Evolutionary conservation across 208 protist species (phyloP).

Genomic region (Leptomonas pyrrhocoris): DNA sequence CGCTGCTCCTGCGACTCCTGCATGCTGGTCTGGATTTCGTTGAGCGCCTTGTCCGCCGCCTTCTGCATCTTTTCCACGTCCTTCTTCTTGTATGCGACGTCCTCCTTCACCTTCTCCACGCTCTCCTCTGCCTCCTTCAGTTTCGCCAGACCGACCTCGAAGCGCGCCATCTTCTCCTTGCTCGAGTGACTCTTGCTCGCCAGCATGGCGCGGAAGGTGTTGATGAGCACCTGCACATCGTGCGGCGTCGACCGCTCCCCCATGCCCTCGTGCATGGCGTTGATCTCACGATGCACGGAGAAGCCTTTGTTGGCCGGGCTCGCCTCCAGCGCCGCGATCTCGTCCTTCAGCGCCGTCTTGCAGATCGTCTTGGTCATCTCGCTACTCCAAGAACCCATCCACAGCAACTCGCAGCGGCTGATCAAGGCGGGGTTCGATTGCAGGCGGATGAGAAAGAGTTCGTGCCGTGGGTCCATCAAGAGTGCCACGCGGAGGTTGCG

Average conservation of each 20-base stretch:
- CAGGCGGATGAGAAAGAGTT: constrained; percentile 88
- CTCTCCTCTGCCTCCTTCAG: constrained; percentile 93
- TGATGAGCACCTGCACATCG: constrained; percentile 85
- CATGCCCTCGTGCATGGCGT: constrained; percentile 83
- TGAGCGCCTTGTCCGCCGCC: constrained; percentile 93
- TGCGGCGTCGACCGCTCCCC: constrained; percentile 73
- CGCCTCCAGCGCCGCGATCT: constrained; percentile 71
- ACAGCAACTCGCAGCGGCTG: constrained; percentile 94
- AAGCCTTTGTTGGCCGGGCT: constrained; percentile 76
- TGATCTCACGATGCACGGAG: constrained; percentile 82
- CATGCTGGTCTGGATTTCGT: constrained; percentile 96
- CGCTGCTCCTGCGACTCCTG: constrained; percentile 93
- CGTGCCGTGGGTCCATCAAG: constrained; percentile 92
- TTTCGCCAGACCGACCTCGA: constrained; percentile 93
- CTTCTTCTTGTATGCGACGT: constrained; percentile 89
- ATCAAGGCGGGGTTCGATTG: constrained; percentile 95
- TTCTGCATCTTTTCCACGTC: constrained; percentile 93
- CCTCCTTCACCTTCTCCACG: constrained; percentile 90
- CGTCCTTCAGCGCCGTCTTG: constrained; percentile 72
- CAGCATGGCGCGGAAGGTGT: constrained; percentile 85
- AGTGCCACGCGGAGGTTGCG: constrained; percentile 94
- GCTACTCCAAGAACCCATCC: constrained; percentile 93
- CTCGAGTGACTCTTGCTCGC: constrained; percentile 75
- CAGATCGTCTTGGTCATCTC: constrained; percentile 88
- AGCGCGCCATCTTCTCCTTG: constrained; percentile 73